Evolutionary conservation across 2,329 filamentous ascomycete genomes (phyloP).

Genomic region (Ilyonectria robusta): DNA sequence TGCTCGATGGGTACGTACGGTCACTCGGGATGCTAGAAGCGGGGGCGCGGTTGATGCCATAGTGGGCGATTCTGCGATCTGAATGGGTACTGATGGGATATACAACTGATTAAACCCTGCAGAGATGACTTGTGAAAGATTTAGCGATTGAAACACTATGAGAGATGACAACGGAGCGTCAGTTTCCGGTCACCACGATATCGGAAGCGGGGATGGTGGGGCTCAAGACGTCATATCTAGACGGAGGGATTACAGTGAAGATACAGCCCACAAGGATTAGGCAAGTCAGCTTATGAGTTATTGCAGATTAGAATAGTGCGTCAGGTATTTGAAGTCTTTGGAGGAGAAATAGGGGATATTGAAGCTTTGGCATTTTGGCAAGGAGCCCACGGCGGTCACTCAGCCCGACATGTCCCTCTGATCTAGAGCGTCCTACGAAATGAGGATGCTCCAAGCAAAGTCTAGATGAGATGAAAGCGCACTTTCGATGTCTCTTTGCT

Average conservation of each 20-base stretch:
- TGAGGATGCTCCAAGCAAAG: no score
- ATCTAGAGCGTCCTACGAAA: no score
- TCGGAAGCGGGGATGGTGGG: conserved; percentile 29
- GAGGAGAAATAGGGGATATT: no score
- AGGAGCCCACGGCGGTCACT: no score
- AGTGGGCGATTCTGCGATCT: not conserved
- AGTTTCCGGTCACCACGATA: conserved; percentile 1
- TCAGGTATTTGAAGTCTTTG: no score
- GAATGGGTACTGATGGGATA: not conserved
- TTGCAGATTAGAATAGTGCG: no score
- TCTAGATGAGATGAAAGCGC: no score
- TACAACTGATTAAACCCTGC: not conserved
- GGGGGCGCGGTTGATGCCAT: conserved; percentile 42
- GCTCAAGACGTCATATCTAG: not conserved
- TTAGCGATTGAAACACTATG: not conserved
- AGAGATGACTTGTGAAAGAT: not conserved
- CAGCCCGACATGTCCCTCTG: no score
- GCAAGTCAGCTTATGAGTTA: no score
- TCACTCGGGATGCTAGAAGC: conserved; percentile 42
- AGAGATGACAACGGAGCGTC: not conserved
- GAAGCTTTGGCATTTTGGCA: no score
- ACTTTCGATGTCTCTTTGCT: no score
- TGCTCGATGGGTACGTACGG: conserved; percentile 34
- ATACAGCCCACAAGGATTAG: no score
- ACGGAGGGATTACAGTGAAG: not conserved